Base-by-base conservation (phyloP, 78 protist species). In the Dictyostelium intermedium region DNA sequence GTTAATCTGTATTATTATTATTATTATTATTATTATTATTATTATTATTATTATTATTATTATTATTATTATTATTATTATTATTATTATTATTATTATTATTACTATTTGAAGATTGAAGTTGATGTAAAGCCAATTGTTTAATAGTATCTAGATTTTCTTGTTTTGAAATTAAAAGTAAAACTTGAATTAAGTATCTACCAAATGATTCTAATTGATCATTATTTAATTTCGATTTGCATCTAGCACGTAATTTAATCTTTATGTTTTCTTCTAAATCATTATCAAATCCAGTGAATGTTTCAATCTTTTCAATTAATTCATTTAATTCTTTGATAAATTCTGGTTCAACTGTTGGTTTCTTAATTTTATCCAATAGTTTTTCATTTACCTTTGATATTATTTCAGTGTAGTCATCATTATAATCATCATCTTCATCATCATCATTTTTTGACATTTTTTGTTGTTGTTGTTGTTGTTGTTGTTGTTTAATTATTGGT, bases 251-350 rank as follows among this genome's bases (percentile, higher is more conserved):
- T 30, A 72, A 16, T 72, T 72, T 72, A 72, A 72, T 72, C 37
- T 72, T 34, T 30, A 34, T 18, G 16, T 11, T 14, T 34, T 72
- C 79, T 72, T 72, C 79, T 32, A 72, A 34, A 13, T 34, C 27
- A 18, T 32, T 18, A 34, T 72, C 13, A 72, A 72, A 72, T 2
- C 43, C 43, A 13, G 37, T 11, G 14, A 72, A 72, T 34, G 79
- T 14, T 34, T 34, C 39, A 1, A 72, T 18, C 20, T 72, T 72
- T 32, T 72, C 79, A 30, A 72, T 34, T 34, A 72, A 34, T 72
- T 84, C 91, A 3, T 70, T 84, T 56, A 84, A 32, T 34, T 84
- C 82, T 25, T 72, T 84, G 11, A 84, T 69, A 10, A 78, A 72
- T 45, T 84, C 91, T 43, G 91, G 91, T 47, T 70, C 73, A 13